phyloP scores from a whole-genome alignment of 2,329 filamentous ascomycete genomes.

The Paecilomyces niveus region DNA sequence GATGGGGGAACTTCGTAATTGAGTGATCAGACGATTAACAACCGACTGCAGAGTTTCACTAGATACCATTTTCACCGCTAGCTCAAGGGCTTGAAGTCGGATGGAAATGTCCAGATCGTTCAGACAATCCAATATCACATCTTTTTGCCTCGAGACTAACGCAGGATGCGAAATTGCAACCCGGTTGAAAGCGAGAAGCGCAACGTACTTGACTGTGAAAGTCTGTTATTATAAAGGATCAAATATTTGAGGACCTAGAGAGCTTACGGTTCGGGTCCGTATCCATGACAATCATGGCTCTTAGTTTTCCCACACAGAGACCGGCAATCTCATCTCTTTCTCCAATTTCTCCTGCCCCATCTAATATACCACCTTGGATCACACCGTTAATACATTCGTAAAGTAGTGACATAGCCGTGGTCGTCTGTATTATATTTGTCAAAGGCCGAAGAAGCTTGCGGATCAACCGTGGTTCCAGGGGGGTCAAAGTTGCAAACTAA shows the following conservation, averaged over 20 bases:
- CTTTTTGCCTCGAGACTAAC: conserved; percentile 85
- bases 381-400: conserved; percentile 99
- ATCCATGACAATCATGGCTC: conserved; percentile 89
- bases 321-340: conserved; percentile 88
- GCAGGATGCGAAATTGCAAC: conserved; percentile 84
- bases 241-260: background rate
- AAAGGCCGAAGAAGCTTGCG: conserved; percentile 86
- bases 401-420: conserved; percentile 91
- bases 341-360: conserved; percentile 67
- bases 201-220: conserved; percentile 83
- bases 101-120: conserved; percentile 96
- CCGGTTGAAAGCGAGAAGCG: conserved; percentile 88
- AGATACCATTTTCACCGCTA: conserved; percentile 91
- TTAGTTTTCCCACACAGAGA: conserved; percentile 84
- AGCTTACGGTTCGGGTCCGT: conserved; percentile 83
- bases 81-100: conserved; percentile 80
- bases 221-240: conserved; percentile 3
- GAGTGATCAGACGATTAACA: conserved; percentile 78
- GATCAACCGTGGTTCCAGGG: conserved; percentile 81
- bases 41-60: conserved; percentile 76
- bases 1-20: conserved; percentile 63
- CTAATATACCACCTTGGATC: conserved; percentile 90
- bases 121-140: conserved; percentile 93
- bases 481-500: conserved; percentile 89
- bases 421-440: conserved; percentile 88